phyloP scores from a whole-genome alignment of 345 rosid genomes.

The Aurinia saxatilis region DNA sequence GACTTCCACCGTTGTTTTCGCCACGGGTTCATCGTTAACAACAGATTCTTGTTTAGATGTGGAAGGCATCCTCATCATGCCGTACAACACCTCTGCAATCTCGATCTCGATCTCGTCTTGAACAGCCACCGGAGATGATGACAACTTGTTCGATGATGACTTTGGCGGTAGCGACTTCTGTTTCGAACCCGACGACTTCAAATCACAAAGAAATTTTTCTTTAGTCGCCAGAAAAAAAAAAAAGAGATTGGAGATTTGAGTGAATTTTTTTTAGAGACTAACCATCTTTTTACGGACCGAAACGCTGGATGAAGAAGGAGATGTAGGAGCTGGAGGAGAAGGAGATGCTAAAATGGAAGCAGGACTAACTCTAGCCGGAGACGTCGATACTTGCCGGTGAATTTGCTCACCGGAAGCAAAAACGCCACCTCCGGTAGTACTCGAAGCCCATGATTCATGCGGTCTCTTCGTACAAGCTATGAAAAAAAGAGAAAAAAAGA shows the following conservation, averaged over 20 bases:
- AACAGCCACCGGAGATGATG: slow-evolving; percentile 40
- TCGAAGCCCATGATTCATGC: slow-evolving; percentile 74
- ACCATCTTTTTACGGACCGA: slow-evolving; percentile 83
- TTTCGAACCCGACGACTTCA: slow-evolving; percentile 75
- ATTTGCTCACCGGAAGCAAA: slow-evolving; percentile 52
- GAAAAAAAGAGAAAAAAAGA: background rate
- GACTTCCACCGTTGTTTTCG: slow-evolving; percentile 21
- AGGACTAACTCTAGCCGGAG: slow-evolving; percentile 67
- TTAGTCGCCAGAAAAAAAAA: slow-evolving; percentile 1
- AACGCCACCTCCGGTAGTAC: slow-evolving; percentile 37
- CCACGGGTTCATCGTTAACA: slow-evolving; percentile 40
- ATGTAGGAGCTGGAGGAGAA: slow-evolving; percentile 55
- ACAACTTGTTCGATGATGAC: slow-evolving; percentile 50
- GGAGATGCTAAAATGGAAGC: slow-evolving; percentile 51
- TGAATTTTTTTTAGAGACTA: slow-evolving; percentile 19
- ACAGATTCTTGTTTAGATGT: slow-evolving; percentile 53
- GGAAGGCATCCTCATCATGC: slow-evolving; percentile 81
- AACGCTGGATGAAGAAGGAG: slow-evolving; percentile 85
- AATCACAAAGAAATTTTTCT: background rate
- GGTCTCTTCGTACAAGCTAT: slow-evolving; percentile 90
- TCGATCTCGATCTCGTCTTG: slow-evolving; percentile 99
- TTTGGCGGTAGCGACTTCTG: slow-evolving; percentile 62
- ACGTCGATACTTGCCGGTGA: slow-evolving; percentile 69
- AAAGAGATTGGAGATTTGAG: background rate
- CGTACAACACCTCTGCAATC: slow-evolving; percentile 93